Evolutionary conservation across 192 early-diverging fungal genomes (phyloP), one percentile per base, ranked within the genome.

Genomic region (Powellomyces hirtus): DNA sequence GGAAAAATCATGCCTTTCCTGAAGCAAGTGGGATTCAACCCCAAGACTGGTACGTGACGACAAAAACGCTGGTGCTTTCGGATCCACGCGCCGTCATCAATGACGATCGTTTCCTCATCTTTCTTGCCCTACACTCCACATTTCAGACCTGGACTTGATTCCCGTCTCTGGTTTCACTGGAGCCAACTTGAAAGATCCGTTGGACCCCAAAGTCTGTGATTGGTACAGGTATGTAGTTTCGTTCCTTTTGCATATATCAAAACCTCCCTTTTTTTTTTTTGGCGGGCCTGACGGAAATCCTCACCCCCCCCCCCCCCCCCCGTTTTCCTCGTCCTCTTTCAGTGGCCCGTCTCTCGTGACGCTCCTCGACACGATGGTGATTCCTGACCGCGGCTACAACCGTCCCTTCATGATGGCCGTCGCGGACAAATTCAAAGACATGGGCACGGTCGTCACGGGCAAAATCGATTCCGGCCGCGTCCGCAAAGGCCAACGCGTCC

Each of bases 131-230:
- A n/a, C n/a, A 16, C n/a, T 1, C 46, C n/a, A 8, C 24, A 44
- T 8, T 11, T 59, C 75, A 56, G 94, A 99, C 75, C 66, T 98
- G 62, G 82, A 86, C 38, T 90, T 89, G 67, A 83, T 99, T 69
- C 97, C 97, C 37, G 88, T 99, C 10, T 98, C 96, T 73, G 97
- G 95, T 20, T 99, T 80, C 83, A 94, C 94, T 38, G 97, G 97
- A 55, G 94, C 92, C 24, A 97, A 97, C 80, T 81, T 99, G 77
- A 98, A 97, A 79, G 92, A 97, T 63, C 78, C 86, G 33, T 66
- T 93, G 20, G 80, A 76, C 61, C 62, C 72, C 62, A 69, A 80
- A 13, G 56, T 60, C 26, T 80, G 78, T 63, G 55, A 63, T 44
- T 80, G 62, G 58, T 77, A 79, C 67, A 58, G 53, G 66, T 60